A percentile compares a stretch with the other conserved stretches of the same genome.
Conservation (phyloP, 2,329 filamentous ascomycete species). For the Colletotrichum shisoi region DNA sequence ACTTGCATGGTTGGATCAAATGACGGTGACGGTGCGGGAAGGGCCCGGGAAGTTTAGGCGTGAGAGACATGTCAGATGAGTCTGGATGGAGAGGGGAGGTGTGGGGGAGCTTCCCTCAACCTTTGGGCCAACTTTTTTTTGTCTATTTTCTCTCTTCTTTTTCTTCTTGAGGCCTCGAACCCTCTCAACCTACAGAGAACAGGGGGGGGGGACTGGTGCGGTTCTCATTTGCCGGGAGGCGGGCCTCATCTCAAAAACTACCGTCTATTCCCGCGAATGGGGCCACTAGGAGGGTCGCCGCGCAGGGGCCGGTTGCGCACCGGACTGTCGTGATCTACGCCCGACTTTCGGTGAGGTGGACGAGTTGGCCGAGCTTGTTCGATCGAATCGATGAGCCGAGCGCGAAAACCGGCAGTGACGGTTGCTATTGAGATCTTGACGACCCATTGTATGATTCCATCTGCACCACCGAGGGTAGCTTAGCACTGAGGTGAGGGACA, state of each 20-base stretch:
- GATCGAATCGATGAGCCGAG: neutral
- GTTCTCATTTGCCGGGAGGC: conserved; percentile 10
- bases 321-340: conserved; percentile 6
- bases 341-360: conserved; percentile 11
- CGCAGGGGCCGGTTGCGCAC: conserved; percentile 24
- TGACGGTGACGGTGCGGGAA: conserved; percentile 37
- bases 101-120: neutral
- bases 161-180: neutral
- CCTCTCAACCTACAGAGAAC: neutral
- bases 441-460: neutral
- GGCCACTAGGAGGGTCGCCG: neutral
- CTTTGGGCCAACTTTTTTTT: neutral
- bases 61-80: conserved; percentile 31
- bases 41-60: conserved; percentile 32
- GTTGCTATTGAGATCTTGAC: neutral
- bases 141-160: no score
- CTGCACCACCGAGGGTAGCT: neutral
- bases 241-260: conserved; percentile 22
- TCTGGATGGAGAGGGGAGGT: conserved; percentile 1
- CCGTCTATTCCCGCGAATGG: conserved; percentile 34
- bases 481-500: neutral
- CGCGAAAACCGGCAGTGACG: conserved; percentile 6
- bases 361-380: conserved; percentile 3
- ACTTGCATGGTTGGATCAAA: conserved; percentile 33
- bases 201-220: neutral